Conservation (phyloP, 2,329 filamentous ascomycete genomes). For the Pseudogymnoascus sp. region DNA sequence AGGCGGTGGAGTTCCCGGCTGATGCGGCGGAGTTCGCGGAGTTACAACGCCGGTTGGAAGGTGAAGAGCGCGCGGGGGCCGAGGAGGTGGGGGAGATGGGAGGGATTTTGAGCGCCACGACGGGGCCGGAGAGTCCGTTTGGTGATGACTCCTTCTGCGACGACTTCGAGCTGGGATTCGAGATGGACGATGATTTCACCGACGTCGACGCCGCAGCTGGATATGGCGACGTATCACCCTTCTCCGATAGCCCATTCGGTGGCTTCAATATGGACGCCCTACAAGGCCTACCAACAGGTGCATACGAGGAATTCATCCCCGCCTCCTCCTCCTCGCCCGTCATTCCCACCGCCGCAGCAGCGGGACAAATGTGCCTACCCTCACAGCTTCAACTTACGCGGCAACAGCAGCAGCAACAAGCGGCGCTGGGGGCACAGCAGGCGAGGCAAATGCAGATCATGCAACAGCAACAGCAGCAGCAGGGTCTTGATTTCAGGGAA, state of each 20-base stretch:
- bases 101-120: neutral
- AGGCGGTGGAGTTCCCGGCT: constrained; percentile 46
- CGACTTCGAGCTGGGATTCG: neutral
- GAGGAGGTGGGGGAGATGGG: neutral
- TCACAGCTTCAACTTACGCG: neutral
- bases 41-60: constrained; percentile 45
- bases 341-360: neutral
- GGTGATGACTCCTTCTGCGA: neutral
- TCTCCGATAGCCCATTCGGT: neutral
- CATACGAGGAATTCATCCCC: neutral
- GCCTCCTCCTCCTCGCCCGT: neutral
- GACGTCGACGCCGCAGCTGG: neutral
- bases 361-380: neutral
- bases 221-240: neutral
- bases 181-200: neutral
- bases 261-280: neutral
- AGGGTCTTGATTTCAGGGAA: neutral
- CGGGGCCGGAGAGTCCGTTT: neutral
- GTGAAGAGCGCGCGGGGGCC: constrained; percentile 13
- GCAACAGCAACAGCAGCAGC: neutral
- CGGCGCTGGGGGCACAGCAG: neutral
- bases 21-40: constrained; percentile 49
- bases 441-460: neutral
- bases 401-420: neutral
- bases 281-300: neutral